phyloP scores from a whole-genome alignment of 2,329 filamentous ascomycete species.

The Thelonectria discophora region DNA sequence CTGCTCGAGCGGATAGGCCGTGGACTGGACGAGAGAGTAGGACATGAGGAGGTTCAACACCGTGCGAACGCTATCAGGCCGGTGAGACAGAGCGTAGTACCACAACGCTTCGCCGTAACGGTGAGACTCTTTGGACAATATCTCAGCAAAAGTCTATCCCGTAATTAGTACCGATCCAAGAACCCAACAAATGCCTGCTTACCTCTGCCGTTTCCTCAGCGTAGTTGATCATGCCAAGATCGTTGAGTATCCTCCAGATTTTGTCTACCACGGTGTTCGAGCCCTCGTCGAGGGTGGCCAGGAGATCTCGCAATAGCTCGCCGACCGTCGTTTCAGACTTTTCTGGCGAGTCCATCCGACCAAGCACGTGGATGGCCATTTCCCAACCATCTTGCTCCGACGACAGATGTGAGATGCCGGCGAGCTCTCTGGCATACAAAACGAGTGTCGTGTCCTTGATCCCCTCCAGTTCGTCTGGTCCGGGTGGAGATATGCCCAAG shows the following conservation, averaged over 20 bases:
- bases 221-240: constrained; percentile 80
- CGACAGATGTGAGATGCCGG: constrained; percentile 62
- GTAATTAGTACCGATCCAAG: constrained; percentile 38
- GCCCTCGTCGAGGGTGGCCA: constrained; percentile 70
- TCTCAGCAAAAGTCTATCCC: constrained; percentile 80
- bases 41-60: constrained; percentile 88
- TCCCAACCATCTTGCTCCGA: constrained; percentile 81
- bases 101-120: constrained; percentile 87
- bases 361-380: constrained; percentile 82
- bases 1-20: constrained; percentile 74
- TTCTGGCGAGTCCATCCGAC: constrained; percentile 78
- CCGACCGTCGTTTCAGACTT: constrained; percentile 78
- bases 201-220: constrained; percentile 86
- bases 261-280: constrained; percentile 80
- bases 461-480: constrained; percentile 67
- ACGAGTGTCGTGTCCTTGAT: constrained; percentile 83
- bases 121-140: constrained; percentile 74
- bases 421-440: constrained; percentile 75
- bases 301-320: constrained; percentile 72
- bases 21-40: constrained; percentile 85
- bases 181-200: constrained; percentile 43
- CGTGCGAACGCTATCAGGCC: constrained; percentile 79
- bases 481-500: constrained; percentile 70
- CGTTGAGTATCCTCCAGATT: constrained; percentile 79
- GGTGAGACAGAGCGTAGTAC: constrained; percentile 89